A percentile compares a stretch with the other conserved stretches of the same genome.
Conservation (phyloP, 1,139 yeast species). For the Taphrina sp. region DNA sequence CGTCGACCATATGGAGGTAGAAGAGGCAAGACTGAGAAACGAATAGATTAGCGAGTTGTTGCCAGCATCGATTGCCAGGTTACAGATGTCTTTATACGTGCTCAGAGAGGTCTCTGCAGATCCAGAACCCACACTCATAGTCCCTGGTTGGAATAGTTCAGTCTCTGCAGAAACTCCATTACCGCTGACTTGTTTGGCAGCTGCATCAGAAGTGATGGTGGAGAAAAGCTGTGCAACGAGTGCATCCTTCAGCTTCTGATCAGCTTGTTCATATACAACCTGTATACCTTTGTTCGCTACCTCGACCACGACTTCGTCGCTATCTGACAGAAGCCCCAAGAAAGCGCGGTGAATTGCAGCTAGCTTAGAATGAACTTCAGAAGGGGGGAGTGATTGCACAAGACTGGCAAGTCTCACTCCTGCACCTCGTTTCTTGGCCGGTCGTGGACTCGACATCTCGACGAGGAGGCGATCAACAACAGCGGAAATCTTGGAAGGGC, state of each 20-base stretch:
- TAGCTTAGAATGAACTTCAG: constrained; percentile 50
- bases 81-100: constrained; percentile 34
- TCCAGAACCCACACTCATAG: constrained; percentile 60
- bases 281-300: constrained; percentile 87
- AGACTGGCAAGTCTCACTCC: constrained; percentile 84
- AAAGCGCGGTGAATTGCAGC: constrained; percentile 67
- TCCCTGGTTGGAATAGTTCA: constrained; percentile 78
- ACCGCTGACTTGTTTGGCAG: constrained; percentile 7
- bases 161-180: constrained; percentile 67
- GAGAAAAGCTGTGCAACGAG: constrained; percentile 71
- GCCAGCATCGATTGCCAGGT: constrained; percentile 88
- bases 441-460: constrained; percentile 8
- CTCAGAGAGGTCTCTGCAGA: constrained; percentile 9
- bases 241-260: constrained; percentile 63
- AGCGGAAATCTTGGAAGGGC: too few relatives aligned
- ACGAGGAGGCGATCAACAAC: constrained; percentile 1
- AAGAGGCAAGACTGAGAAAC: constrained; percentile 88
- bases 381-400: constrained; percentile 67
- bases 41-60: constrained; percentile 64
- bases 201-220: constrained; percentile 57
- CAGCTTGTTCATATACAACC: constrained; percentile 76
- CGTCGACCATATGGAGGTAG: constrained; percentile 87
- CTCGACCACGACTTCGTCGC: constrained; percentile 69
- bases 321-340: constrained; percentile 42
- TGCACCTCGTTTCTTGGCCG: constrained; percentile 51